Evolutionary conservation across 106 monocot species (phyloP).

Genomic region (Dioscorea dumetorum): DNA sequence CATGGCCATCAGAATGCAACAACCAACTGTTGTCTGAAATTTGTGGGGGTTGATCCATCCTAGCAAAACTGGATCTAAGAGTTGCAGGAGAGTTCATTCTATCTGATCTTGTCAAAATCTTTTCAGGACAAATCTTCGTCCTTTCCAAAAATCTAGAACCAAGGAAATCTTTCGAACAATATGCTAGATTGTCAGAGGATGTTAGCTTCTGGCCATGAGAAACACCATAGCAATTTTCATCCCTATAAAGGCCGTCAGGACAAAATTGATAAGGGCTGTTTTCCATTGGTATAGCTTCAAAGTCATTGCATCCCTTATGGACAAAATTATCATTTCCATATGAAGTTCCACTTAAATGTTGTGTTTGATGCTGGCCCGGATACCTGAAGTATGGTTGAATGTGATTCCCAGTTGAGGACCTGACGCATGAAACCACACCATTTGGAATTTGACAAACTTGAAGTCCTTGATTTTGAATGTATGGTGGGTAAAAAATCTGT

Average conservation of each 20-base stretch:
- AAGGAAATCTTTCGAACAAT: neutral
- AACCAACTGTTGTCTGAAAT: neutral
- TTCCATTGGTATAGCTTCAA: neutral
- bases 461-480: neutral
- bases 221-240: neutral
- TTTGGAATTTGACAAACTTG: neutral
- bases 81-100: neutral
- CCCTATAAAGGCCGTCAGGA: neutral
- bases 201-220: neutral
- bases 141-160: neutral
- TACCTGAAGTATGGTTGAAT: neutral
- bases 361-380: neutral
- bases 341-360: neutral
- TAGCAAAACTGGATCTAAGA: neutral
- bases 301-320: neutral
- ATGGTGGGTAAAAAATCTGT: neutral
- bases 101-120: slow-evolving; percentile 6
- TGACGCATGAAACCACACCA: neutral
- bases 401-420: neutral
- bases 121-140: neutral
- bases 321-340: neutral
- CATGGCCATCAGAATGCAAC: neutral
- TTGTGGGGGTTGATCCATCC: neutral
- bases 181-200: neutral
- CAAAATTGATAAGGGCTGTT: neutral